phyloP scores from a whole-genome alignment of 768 basidiomycete genomes.

The Mycena vulgaris region DNA sequence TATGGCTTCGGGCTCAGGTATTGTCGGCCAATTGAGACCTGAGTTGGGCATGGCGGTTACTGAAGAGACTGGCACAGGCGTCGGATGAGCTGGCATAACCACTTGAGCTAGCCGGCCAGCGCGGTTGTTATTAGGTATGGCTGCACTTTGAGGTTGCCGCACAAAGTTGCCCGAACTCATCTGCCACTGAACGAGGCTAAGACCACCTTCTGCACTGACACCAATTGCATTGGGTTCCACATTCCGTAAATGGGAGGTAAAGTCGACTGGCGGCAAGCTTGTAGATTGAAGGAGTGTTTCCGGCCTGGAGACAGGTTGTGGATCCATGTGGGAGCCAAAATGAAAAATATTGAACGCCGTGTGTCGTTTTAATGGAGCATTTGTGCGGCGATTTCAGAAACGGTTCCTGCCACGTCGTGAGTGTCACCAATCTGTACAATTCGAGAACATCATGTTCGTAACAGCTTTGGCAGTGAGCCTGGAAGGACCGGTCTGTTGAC shows the following conservation, averaged over 20 bases:
- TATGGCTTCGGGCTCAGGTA: neutral
- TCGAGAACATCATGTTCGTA: slow-evolving; percentile 31
- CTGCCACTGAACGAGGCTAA: slow-evolving; percentile 17
- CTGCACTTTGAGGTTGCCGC: neutral
- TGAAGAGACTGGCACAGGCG: neutral
- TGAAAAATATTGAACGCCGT: neutral
- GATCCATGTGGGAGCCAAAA: slow-evolving; percentile 24
- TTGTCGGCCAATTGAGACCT: slow-evolving; percentile 21
- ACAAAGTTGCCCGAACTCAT: slow-evolving; percentile 17
- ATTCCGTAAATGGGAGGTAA: slow-evolving; percentile 2
- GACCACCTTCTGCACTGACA: neutral
- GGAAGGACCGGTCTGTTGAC: too few relatives aligned
- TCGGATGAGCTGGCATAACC: slow-evolving; percentile 15
- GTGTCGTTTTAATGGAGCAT: neutral
- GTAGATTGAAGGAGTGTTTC: neutral
- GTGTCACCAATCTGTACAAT: too few relatives aligned
- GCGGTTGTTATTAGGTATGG: slow-evolving; percentile 10
- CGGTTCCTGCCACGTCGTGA: slow-evolving; percentile 25
- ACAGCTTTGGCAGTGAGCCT: slow-evolving; percentile 8
- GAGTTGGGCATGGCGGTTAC: neutral
- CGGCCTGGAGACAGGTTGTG: slow-evolving; percentile 4
- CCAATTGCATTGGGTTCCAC: neutral
- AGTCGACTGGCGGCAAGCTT: neutral
- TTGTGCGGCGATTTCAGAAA: neutral
- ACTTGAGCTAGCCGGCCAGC: slow-evolving; percentile 2